Evolutionary conservation across 768 basidiomycete species (phyloP), one percentile per base, ranked within the genome.

Genomic region (Terana coerulea): DNA sequence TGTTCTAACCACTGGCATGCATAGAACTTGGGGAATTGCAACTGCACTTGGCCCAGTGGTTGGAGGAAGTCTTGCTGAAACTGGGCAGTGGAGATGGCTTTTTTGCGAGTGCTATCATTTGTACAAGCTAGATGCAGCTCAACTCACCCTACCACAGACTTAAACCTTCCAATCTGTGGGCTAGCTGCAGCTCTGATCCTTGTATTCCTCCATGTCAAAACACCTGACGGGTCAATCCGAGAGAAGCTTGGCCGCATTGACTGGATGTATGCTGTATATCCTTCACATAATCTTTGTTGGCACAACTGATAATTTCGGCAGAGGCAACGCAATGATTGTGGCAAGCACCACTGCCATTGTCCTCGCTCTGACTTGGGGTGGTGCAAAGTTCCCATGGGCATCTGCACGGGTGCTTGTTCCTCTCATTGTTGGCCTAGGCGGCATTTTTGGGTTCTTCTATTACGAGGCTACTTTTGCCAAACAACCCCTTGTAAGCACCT

Each of bases 371-470:
- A 55, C 64, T 51, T 66, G 61, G 68, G 71, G 64, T 21, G 72
- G 73, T 8, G 59, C 66, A 22, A 35, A 52, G 6, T 73, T 66
- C 57, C 21, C 66, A 0, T 73, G 73, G 72, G 29, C 46, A 0
- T 66, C 65, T 0, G 56, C 43, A n/a, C 58, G 56, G 14, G 62
- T 69, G 7, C 59, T 74, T 15, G 66, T 62, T 1, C 72, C 73
- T 0, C 58, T 75, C 14, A 52, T 67, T 12, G 10, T 72, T 22
- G 72, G 72, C 1, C 17, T 62, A 5, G 44, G 58, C n/a, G 69
- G 70, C 4, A 47, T 82, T 3, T 59, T 51, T 1, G 50, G 35
- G 0, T 78, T 75, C 54, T 22, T 80, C 2, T 29, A 61, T 3
- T 73, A 75, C 53, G 79, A 81, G 51, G 60, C 55, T 0, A 51